Evolutionary conservation across 805 yeast species (phyloP), one percentile per base, ranked within the genome.

Genomic region (Myxozyma nipponensis): DNA sequence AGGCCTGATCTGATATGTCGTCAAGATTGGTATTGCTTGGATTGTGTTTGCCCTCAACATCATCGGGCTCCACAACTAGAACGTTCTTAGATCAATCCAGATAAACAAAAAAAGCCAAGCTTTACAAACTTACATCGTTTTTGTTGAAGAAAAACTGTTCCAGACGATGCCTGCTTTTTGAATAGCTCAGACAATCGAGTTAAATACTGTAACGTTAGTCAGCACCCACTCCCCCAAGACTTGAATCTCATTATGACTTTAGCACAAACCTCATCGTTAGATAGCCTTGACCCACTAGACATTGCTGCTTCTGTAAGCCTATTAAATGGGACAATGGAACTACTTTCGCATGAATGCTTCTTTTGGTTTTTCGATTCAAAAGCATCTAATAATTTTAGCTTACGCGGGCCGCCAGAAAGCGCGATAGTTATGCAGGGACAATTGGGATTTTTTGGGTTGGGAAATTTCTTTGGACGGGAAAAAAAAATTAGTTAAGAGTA

Each of bases 131-230:
- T 52, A 45, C 70, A 56, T 47, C 72, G 55, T 54, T 69, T 69
- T 42, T 68, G 72, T 34, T 61, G 63, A 35, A 69, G 57, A 46
- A 61, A 67, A 6, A 68, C 70, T 1, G 71, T 63, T 17, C 72
- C 72, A n/a, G 53, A 42, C 13, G 58, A 50, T 25, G 62, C 58
- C 39, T 64, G 55, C 22, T 50, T 45, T 32, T 58, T 54, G 28
- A 69, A 62, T 37, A 68, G 60, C 44, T 28, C 45, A 6, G 54
- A 54, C 41, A 69, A 59, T 46, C 48, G 49, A 25, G 44, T 42
- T 40, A 69, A 58, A 48, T 68, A 69, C 66, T 65, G 37, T 7
- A 22, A 10, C 18, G 37, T 18, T 19, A 17, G 38, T 13, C 6
- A 35, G 19, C 3, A 13, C 15, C 17, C 15, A 23, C 18, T 22